Evolutionary conservation across 306 rosid genomes (phyloP).

Genomic region (Styphnolobium japonicum): DNA sequence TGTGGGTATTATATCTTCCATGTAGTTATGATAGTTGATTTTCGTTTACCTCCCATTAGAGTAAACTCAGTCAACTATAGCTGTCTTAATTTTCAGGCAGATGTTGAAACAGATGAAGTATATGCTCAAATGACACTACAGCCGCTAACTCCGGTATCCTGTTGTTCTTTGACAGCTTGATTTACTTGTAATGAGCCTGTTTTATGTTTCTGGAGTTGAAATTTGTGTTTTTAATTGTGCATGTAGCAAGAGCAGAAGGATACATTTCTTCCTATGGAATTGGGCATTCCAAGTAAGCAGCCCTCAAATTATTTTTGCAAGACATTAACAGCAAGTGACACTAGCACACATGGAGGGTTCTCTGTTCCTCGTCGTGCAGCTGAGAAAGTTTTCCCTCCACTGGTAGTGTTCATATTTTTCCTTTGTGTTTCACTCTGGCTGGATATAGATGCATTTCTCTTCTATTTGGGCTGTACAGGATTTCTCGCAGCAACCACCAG

Average conservation of each 20-base stretch:
- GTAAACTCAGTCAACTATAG: conserved; percentile 8
- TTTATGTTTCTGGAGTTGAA: conserved; percentile 5
- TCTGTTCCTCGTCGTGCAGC: conserved; percentile 97
- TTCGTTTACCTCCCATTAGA: background rate
- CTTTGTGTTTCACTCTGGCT: conserved; percentile 18
- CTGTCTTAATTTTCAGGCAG: conserved; percentile 68
- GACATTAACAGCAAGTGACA: conserved; percentile 86
- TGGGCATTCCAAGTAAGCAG: conserved; percentile 83
- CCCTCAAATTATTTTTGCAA: conserved; percentile 89
- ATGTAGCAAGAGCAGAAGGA: conserved; percentile 83
- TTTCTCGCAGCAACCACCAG: conserved; percentile 81
- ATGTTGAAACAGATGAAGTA: conserved; percentile 88
- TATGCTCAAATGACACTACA: conserved; percentile 90
- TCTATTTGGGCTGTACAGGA: conserved; percentile 51
- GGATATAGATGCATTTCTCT: conserved; percentile 24
- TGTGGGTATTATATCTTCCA: conserved; percentile 45
- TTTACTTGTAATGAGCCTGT: background rate
- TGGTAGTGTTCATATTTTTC: conserved; percentile 41
- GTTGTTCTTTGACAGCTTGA: background rate
- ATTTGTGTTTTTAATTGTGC: background rate
- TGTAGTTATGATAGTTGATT: conserved; percentile 4
- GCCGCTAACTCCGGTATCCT: conserved; percentile 65
- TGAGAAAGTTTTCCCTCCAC: conserved; percentile 87
- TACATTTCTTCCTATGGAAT: conserved; percentile 81
- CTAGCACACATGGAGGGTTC: conserved; percentile 91